Evolutionary conservation across 2,329 filamentous ascomycete species (phyloP), one percentile per base, ranked within the genome.

Genomic region (Cladosporium sp.): DNA sequence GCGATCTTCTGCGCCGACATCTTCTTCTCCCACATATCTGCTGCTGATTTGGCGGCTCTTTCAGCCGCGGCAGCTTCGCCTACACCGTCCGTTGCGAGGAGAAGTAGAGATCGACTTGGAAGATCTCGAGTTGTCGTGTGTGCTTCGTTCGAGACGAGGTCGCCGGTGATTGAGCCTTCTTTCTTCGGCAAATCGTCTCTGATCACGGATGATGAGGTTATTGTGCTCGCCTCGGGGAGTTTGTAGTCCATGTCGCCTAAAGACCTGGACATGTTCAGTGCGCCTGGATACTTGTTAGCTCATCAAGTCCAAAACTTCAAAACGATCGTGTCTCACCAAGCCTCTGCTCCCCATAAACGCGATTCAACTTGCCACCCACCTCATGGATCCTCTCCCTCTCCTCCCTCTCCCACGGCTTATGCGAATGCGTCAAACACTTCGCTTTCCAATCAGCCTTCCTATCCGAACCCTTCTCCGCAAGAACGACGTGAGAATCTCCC

Each of bases 1-100:
- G 45, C 45, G 20, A 48, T 48, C 19, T 48, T 48, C 18, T 41
- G 27, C 15, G 45, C 45, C n/a, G 45, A 34, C 19, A 41, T 34
- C 17, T 41, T 40, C 37, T 48, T 48, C 13, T 48, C 45, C 45
- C 45, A 48, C 45, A 48, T 34, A 20, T 48, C 45, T 15, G 45
- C 45, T 22, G 45, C 45, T 27, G 19, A 11, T 20, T 24, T 48
- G 1, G 37, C 45, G 9, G 15, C 17, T 11, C 45, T 15, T 41
- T 48, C 45, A 3, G 45, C 45, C 6, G 45, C 45, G 24, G 45
- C 37, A 2, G 37, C 37, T 24, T 48, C 45, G 24, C 45, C 45
- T 24, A 48, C 37, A n/a, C 45, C 45, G 37, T 48, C 45, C 15
- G 45, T 48, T 6, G 45, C 45, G 12, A 48, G 45, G 24, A 36